Conservation (phyloP, 2,329 filamentous ascomycete species). For the Tothia fuscella region DNA sequence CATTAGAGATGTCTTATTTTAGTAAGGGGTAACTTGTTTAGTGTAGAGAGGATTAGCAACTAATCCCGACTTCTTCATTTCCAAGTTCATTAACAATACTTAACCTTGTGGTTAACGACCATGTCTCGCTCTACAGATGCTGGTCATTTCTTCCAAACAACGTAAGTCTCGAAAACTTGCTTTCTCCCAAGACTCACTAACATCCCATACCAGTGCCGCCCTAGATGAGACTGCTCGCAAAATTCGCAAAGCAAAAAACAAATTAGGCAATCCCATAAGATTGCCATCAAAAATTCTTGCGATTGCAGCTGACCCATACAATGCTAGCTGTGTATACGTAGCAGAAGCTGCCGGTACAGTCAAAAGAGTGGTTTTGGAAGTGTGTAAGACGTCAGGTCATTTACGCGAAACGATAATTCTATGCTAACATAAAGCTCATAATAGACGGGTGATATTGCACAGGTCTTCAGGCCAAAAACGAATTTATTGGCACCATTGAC, state of each 20-base stretch:
- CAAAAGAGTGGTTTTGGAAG: conserved; percentile 62
- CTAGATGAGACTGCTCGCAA: conserved; percentile 46
- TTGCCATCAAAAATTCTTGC: conserved; percentile 81
- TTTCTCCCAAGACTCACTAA: conserved; percentile 12
- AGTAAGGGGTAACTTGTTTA: no score
- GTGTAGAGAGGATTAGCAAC: no score
- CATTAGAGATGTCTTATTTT: no score
- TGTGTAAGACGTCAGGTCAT: conserved; percentile 38
- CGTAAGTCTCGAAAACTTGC: conserved; percentile 42
- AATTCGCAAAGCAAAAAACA: conserved; percentile 65
- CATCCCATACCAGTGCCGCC: conserved; percentile 32
- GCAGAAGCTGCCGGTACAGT: conserved; percentile 80
- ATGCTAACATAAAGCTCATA: background rate
- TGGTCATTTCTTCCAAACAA: conserved; percentile 84
- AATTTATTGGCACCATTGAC: conserved; percentile 30
- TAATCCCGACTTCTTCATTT: no score
- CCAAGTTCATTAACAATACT: no score
- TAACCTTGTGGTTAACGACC: no score
- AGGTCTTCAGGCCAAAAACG: conserved; percentile 22
- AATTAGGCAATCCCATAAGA: conserved; percentile 66
- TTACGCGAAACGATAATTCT: no score
- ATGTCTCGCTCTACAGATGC: conserved; percentile 62
- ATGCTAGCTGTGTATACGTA: conserved; percentile 52
- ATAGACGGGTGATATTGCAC: background rate
- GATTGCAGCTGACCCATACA: conserved; percentile 53